Base-by-base conservation (phyloP, 2,329 filamentous ascomycete genomes). In the Epichloe glyceriae region DNA sequence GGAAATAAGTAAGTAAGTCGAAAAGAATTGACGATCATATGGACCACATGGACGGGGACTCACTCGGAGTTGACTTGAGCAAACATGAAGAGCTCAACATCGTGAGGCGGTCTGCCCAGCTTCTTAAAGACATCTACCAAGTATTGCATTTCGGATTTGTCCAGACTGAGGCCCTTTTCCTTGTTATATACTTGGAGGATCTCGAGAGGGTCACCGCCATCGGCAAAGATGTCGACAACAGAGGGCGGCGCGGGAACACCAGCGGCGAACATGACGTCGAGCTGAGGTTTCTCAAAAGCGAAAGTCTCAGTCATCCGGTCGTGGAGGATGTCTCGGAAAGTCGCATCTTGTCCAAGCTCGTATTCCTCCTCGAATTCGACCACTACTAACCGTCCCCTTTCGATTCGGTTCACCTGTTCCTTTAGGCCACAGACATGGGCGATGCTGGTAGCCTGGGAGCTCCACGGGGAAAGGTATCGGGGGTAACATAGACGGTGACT, bases 31-130 rank as follows among this genome's bases (percentile, higher is more conserved):
- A 49, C 22, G 20, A 15, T 26, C 8, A 11, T n/a, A 17, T 10
- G 8, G 26, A 11, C 26, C 8, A 30, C 0, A 30, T 33, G 22
- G 51, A 54, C 35, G 46, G 33, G 19, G 15, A 50, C 48, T 46
- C 45, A 60, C 74, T 98, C 93, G 3, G 91, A 97, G 73, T 97
- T 97, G 65, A 98, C 91, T 70, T 98, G 93, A 15, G 91, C 91
- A 67, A 97, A 98, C 93, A 97, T 97, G 75, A 97, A 97, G 20
- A 97, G 76, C 70, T 98, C 93, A 43, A 97, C 87, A 65, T 97
- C 93, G 54, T 89, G 84, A 1, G 88, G 88, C 46, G 78, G 72
- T 38, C 82, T 73, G 55, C 80, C 78, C 17, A 65, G 62, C 45
- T 58, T 58, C 49, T 58, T 61, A 53, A 65, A 66, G 35, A 62